Evolutionary conservation across 352 stramenopile genomes (phyloP).

Genomic region (Pythium folliculosum): DNA sequence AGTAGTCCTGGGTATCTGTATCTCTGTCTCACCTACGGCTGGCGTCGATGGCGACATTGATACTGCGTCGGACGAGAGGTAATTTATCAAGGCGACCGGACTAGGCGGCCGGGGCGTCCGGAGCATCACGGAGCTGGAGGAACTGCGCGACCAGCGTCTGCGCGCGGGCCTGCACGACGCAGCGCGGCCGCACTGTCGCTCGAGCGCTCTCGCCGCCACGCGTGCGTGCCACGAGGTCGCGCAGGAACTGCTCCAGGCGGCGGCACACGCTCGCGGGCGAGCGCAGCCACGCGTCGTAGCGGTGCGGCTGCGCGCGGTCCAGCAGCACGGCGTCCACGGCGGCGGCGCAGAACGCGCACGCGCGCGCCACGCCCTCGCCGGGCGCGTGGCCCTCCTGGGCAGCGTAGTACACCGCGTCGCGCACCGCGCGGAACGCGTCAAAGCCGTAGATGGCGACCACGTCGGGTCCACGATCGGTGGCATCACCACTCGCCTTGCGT

Average conservation of each 20-base stretch:
- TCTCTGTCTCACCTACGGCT: too few species aligned
- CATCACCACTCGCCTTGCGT: background rate
- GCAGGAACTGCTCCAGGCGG: slow-evolving; percentile 4
- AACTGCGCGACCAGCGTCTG: slow-evolving; percentile 10
- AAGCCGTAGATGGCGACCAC: background rate
- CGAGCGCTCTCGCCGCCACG: background rate
- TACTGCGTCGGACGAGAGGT: too few species aligned
- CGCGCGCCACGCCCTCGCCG: background rate
- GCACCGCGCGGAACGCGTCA: slow-evolving; percentile 14
- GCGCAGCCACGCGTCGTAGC: slow-evolving; percentile 18
- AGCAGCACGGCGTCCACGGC: slow-evolving; percentile 17
- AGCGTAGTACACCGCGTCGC: slow-evolving; percentile 15
- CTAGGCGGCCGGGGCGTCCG: background rate
- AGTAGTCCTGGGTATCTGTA: too few species aligned
- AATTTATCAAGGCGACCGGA: too few species aligned
- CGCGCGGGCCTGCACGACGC: slow-evolving; percentile 7
- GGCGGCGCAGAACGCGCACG: slow-evolving; percentile 18
- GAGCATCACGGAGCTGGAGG: background rate
- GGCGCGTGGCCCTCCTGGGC: slow-evolving; percentile 3
- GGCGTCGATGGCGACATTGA: too few species aligned
- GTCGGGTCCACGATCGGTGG: background rate
- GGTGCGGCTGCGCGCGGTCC: slow-evolving; percentile 16
- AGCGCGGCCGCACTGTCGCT: background rate
- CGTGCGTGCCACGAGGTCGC: slow-evolving; percentile 1
- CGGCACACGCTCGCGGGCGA: background rate